phyloP scores from a whole-genome alignment of 768 basidiomycete species.

The Lactifluus hygrophoroides region DNA sequence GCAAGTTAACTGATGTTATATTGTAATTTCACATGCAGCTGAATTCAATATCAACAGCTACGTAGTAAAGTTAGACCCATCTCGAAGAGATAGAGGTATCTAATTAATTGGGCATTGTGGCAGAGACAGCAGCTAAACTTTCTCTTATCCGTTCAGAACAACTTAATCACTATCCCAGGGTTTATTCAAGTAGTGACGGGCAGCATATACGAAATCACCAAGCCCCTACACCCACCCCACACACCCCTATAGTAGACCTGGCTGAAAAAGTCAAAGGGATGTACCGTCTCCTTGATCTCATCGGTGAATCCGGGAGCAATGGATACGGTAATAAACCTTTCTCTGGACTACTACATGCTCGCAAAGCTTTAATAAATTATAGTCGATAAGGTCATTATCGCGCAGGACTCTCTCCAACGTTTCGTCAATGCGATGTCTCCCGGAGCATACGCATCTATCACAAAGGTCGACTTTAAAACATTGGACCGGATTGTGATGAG shows the following conservation, averaged over 20 bases:
- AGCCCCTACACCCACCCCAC: neutral
- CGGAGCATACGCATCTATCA: slow-evolving; percentile 43
- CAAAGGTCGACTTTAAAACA: slow-evolving; percentile 45
- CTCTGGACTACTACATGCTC: neutral
- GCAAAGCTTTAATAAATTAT: neutral
- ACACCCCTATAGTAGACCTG: neutral
- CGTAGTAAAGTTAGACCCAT: no score
- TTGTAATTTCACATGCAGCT: no score
- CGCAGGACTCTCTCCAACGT: slow-evolving; percentile 37
- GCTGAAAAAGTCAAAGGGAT: slow-evolving; percentile 31
- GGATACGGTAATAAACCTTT: slow-evolving; percentile 36
- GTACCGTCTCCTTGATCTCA: slow-evolving; percentile 45
- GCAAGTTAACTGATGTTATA: no score
- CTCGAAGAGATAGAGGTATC: no score
- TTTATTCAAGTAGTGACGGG: no score
- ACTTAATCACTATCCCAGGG: no score
- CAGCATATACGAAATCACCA: no score
- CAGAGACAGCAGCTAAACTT: no score
- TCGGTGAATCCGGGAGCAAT: slow-evolving; percentile 40
- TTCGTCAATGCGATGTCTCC: slow-evolving; percentile 43
- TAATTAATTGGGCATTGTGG: no score
- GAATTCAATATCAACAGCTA: no score
- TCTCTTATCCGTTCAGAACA: no score
- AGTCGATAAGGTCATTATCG: slow-evolving; percentile 59
- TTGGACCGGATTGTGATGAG: slow-evolving; percentile 40